Base-by-base conservation (phyloP, 495 filamentous ascomycete species). In the Talaromyces adpressus region DNA sequence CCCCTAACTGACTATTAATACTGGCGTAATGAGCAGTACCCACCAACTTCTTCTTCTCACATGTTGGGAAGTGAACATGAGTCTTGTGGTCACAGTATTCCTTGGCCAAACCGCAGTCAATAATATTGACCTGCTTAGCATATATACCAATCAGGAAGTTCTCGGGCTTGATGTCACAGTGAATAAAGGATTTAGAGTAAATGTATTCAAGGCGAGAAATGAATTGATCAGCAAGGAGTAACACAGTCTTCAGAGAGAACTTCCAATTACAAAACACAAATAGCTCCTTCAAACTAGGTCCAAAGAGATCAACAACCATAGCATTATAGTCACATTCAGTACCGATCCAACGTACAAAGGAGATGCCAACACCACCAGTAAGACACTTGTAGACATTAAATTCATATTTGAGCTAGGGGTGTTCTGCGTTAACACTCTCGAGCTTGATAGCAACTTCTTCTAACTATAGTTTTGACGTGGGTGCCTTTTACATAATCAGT, bases 241-340 rank as follows among this genome's bases (percentile, higher is more conserved):
- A 81, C 41, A 98, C 94, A 16, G 94, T 98, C 89, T 98, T 98
- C 67, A 98, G 79, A 7, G 94, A 96, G 84, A 98, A 98, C 76
- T 98, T 98, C 73, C 94, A 89, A 86, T 98, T 98, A 87, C 94
- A 98, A 77, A 98, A 98, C 85, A 98, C 98, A 91, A 98, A 98
- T n/a, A 98, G 82, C 73, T 98, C 95, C 79, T 98, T 95, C 82
- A 98, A 82, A 74, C 91, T 95, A 64, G 94, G 94, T 57, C 94
- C 94, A 47, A 98, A 90, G 18, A 98, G 87, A 71, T 98, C 94
- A 66, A 98, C 89, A 56, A 98, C 94, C 94, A 98, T 98, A 71
- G 95, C 94, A 79, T 98, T 98, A 85, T 98, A 98, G 80, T 98
- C 94, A 77, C 94, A 98, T 78, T 98, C 94, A 62, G 94, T 98